phyloP scores from a whole-genome alignment of 2,329 filamentous ascomycete species.

The Ceratocystis destructans region DNA sequence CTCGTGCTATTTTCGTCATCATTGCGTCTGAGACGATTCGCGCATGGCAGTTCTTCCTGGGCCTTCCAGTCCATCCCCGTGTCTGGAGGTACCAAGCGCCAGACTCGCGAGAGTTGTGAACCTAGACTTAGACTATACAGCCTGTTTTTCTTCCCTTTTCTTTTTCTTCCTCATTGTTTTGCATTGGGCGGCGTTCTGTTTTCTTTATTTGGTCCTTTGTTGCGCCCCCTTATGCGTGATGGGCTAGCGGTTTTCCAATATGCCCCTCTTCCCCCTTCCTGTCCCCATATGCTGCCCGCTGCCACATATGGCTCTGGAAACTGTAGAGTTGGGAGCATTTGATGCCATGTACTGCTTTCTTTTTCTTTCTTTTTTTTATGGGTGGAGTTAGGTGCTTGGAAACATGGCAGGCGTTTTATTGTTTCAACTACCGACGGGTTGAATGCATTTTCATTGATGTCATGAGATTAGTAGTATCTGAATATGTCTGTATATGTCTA shows the following conservation, averaged over 20 bases:
- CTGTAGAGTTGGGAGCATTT: background rate
- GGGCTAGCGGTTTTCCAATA: background rate
- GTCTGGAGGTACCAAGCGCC: constrained; percentile 35
- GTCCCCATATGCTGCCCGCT: too few species aligned
- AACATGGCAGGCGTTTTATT: constrained; percentile 7
- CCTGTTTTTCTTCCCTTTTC: background rate
- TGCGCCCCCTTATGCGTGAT: background rate
- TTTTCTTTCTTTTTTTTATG: background rate
- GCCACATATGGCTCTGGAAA: background rate
- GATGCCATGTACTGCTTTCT: background rate
- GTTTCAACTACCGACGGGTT: background rate
- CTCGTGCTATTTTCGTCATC: constrained; percentile 29
- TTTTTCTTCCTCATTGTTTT: background rate
- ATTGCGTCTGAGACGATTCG: constrained; percentile 33
- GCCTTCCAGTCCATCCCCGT: constrained; percentile 37
- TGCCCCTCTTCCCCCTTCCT: background rate
- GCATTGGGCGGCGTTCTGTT: constrained; percentile 10
- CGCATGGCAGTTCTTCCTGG: constrained; percentile 38
- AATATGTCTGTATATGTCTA: background rate
- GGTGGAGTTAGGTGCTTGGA: background rate
- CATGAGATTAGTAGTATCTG: background rate
- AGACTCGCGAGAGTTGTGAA: constrained; percentile 36
- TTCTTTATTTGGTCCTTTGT: constrained; percentile 4
- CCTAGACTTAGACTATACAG: background rate
- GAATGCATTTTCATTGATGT: background rate